A percentile compares a stretch with the other conserved stretches of the same genome.
Evolutionary conservation across 2,329 filamentous ascomycete genomes (phyloP).

Genomic region (Ilyonectria sp.): DNA sequence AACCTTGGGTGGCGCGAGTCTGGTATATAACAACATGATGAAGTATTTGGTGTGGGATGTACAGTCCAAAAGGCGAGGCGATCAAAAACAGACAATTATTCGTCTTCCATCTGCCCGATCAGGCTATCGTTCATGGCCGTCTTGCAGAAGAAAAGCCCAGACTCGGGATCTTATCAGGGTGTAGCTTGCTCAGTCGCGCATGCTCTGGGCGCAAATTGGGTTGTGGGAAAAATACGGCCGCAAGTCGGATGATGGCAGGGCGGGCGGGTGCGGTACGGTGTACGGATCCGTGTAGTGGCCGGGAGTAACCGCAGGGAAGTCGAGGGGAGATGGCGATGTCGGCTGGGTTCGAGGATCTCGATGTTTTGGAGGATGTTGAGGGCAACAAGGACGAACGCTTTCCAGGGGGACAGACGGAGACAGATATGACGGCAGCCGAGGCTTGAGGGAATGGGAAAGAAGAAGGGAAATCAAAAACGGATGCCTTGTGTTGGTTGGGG

Average conservation of each 20-base stretch:
- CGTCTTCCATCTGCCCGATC: conserved; percentile 37
- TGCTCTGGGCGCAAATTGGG: conserved; percentile 8
- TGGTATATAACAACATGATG: conserved; percentile 72
- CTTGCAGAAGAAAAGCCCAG: conserved; percentile 8
- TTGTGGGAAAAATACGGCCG: conserved; percentile 5
- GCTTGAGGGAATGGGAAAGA: conserved; percentile 36
- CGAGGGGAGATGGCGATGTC: conserved; percentile 2
- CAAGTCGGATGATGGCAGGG: conserved; percentile 31
- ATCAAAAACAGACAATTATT: conserved; percentile 42
- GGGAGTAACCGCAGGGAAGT: conserved; percentile 21
- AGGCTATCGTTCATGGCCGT: conserved; percentile 34
- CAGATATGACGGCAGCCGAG: conserved; percentile 13
- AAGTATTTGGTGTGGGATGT: conserved; percentile 18
- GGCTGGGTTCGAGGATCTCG: neutral
- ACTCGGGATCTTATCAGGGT: conserved; percentile 4
- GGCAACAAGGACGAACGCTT: conserved; percentile 25
- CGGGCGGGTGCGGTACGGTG: conserved; percentile 8
- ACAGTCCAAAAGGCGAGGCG: conserved; percentile 32
- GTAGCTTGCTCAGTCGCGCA: conserved; percentile 14
- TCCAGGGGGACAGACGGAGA: neutral
- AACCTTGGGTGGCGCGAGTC: conserved; percentile 67
- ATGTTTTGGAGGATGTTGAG: conserved; percentile 5
- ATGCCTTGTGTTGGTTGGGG: conserved; percentile 41
- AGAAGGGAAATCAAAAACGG: conserved; percentile 41
- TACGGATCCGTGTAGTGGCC: conserved; percentile 11